A percentile compares a stretch with the other conserved stretches of the same genome.
These are phyloP conservation scores for Intubia oerlemansii DNA, from an alignment of 2,329 filamentous ascomycete species.

Conservation along the genomic window DNA sequence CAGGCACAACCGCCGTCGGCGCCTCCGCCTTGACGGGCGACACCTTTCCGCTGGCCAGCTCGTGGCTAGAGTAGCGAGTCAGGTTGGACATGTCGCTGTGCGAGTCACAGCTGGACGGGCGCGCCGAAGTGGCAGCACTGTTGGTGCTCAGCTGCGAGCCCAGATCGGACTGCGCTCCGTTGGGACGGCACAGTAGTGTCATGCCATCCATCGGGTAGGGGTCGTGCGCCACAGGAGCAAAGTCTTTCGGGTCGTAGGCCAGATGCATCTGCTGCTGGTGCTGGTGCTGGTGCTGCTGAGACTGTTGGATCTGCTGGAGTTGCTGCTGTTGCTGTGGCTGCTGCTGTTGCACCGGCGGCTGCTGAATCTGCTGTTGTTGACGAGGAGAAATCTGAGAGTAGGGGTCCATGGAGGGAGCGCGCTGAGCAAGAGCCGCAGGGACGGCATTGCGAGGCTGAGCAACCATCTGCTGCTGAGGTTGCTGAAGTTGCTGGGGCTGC, in stretches of 20 bases:
- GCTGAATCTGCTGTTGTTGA: slow-evolving; percentile 5
- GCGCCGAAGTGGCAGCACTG: slow-evolving; percentile 32
- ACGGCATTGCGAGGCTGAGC: slow-evolving; percentile 1
- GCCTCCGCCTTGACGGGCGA: slow-evolving; percentile 45
- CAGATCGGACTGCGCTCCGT: slow-evolving; percentile 17
- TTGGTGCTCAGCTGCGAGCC: slow-evolving; percentile 14
- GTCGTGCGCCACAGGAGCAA: slow-evolving; percentile 53
- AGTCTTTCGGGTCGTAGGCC: slow-evolving; percentile 30
- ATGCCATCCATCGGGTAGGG: slow-evolving; percentile 8
- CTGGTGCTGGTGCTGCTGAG: slow-evolving; percentile 9
- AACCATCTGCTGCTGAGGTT: no score
- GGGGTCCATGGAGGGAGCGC: not conserved
- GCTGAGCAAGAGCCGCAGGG: not conserved
- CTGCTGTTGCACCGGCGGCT: not conserved
- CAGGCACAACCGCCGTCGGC: slow-evolving; percentile 15
- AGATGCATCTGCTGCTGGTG: slow-evolving; percentile 10
- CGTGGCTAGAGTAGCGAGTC: slow-evolving; percentile 72
- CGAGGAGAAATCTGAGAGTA: no score
- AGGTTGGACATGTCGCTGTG: slow-evolving; percentile 81
- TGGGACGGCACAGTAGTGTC: not conserved
- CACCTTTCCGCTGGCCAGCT: slow-evolving; percentile 49
- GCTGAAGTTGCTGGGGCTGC: no score
- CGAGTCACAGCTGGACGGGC: slow-evolving; percentile 70
- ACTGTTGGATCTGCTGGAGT: slow-evolving; percentile 8
- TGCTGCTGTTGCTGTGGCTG: slow-evolving; percentile 6